Base-by-base conservation (phyloP, 2,329 filamentous ascomycete species). In the Aureobasidium musti region DNA sequence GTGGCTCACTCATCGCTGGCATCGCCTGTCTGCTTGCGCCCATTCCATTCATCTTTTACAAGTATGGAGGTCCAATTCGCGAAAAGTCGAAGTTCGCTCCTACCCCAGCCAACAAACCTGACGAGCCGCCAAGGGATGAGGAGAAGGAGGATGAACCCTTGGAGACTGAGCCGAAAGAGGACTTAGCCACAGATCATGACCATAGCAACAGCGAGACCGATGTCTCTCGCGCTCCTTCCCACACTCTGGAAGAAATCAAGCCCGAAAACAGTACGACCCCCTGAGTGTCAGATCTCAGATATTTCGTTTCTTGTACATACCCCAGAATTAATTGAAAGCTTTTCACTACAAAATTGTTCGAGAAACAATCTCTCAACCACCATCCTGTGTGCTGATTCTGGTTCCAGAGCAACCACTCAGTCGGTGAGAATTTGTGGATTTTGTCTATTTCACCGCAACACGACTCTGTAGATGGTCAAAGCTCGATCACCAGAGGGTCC, bases 1-100 rank as follows among this genome's bases (percentile, higher is more conserved):
- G 72, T 41, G 73, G 73, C 19, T 73, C 70, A 19, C 74, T 84
- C 1, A 79, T 84, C 10, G 82, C 77, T 10, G 82, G 81, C 11
- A 75, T 84, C 3, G 74, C 71, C 2, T 67, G 13, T 77, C 75
- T 67, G 66, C 77, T 76, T 11, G 73, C 72, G 1, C 72, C 73
- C 1, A 74, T 76, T 17, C 74, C 74, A 1, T 75, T 76, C 68
- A 63, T 76, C 28, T 76, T 76, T 68, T 74, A 73, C 67, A 70
- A 69, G 26, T 74, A 75, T 61, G 74, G 74, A 37, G 69, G 72
- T 56, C 52, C 63, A 0, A 73, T 74, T 14, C 67, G 73, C 2
- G 67, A 71, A 50, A 59, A 63, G 28, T 70, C 68, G 5, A 72
- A 68, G 63, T 75, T 74, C 57, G 73, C 73, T 6, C 73, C 73